A percentile compares a stretch with the other conserved stretches of the same genome.
phyloP scores from a whole-genome alignment of 2,329 filamentous ascomycete genomes.

The Sordariomycetes sp. region DNA sequence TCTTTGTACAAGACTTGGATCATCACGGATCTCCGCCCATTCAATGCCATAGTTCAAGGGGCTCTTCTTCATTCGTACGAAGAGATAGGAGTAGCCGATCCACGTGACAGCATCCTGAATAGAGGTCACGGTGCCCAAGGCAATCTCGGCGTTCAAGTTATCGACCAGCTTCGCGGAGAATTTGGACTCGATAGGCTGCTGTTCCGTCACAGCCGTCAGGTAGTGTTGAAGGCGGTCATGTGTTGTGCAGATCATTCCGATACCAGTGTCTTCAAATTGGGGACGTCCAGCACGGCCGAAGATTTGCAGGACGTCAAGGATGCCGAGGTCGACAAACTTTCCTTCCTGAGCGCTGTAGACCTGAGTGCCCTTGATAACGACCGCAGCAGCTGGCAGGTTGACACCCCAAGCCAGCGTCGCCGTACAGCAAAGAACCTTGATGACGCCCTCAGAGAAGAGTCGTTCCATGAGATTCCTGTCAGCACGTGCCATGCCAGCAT shows the following conservation, averaged over 20 bases:
- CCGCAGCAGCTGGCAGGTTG: conserved; percentile 91
- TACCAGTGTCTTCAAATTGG: conserved; percentile 94
- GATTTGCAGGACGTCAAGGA: conserved; percentile 93
- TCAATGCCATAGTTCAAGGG: conserved; percentile 92
- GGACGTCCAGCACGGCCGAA: conserved; percentile 97
- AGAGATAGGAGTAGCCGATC: conserved; percentile 96
- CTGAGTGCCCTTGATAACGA: conserved; percentile 96
- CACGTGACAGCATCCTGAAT: conserved; percentile 90
- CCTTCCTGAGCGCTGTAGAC: conserved; percentile 94
- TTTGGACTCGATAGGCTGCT: conserved; percentile 94
- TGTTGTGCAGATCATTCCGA: conserved; percentile 95
- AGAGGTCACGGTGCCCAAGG: conserved; percentile 89
- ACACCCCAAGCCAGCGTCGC: conserved; percentile 98
- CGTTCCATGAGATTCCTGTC: conserved; percentile 95
- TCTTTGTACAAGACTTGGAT: conserved; percentile 78
- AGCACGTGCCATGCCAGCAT: conserved; percentile 90
- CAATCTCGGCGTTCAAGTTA: conserved; percentile 92
- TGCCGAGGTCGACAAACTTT: conserved; percentile 93
- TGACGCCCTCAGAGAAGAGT: conserved; percentile 81
- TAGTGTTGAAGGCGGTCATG: conserved; percentile 92
- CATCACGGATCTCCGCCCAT: conserved; percentile 81
- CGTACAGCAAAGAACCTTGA: conserved; percentile 96
- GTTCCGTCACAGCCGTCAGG: conserved; percentile 83
- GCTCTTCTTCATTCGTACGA: conserved; percentile 91
- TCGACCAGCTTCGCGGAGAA: conserved; percentile 92